A percentile compares a stretch with the other conserved stretches of the same genome.
phyloP scores from a whole-genome alignment of 2,329 filamentous ascomycete genomes.

The Pseudocercospora macadamiae region DNA sequence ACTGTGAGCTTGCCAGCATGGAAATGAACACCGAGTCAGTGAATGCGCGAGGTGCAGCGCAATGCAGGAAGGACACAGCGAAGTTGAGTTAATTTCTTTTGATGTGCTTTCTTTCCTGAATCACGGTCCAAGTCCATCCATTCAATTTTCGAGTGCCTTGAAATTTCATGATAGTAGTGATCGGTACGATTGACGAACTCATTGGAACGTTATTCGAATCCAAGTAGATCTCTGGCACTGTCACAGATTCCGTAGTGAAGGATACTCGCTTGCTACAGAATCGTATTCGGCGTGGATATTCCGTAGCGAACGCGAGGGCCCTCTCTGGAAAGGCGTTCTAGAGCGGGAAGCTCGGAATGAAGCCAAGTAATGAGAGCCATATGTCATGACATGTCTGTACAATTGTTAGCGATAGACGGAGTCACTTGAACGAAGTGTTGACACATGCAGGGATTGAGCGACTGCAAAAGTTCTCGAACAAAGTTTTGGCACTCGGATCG shows the following conservation, averaged over 20 bases:
- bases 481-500: background rate
- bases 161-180: background rate
- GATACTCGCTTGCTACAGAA: background rate
- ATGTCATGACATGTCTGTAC: no score
- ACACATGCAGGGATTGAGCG: no score
- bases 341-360: no score
- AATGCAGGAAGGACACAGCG: background rate
- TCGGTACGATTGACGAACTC: background rate
- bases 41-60: background rate
- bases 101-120: background rate
- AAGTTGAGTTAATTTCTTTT: background rate
- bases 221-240: background rate
- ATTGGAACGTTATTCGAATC: background rate
- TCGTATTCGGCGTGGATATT: background rate
- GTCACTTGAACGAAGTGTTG: no score
- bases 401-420: no score
- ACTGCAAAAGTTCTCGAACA: no score
- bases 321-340: background rate
- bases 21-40: background rate
- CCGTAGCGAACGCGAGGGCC: background rate
- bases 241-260: background rate
- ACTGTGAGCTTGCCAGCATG: background rate
- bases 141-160: background rate
- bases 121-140: background rate
- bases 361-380: no score